Percentiles rank a stretch among this genome's conserved stretches.
Conservation (phyloP, 2,329 filamentous ascomycete species). For the Chalaropsis ovoidea region DNA sequence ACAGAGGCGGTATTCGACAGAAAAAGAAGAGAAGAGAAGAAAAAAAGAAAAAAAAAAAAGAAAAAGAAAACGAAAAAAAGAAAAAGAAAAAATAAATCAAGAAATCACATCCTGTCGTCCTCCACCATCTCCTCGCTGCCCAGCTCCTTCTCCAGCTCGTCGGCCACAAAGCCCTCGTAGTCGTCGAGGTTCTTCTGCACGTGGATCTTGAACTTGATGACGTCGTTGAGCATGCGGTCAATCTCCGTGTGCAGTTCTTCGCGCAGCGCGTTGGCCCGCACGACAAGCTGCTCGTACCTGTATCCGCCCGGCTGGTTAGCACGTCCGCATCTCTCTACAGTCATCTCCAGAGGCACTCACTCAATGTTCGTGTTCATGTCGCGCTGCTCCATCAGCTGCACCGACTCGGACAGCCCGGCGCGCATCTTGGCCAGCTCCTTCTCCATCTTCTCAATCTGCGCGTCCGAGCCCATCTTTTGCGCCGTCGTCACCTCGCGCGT, state of each 20-base stretch:
- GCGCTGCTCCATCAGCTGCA: slow-evolving; percentile 84
- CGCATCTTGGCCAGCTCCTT: slow-evolving; percentile 95
- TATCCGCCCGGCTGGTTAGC: not conserved
- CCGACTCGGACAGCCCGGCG: slow-evolving; percentile 67
- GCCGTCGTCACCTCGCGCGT: slow-evolving; percentile 78
- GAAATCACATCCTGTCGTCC: slow-evolving; percentile 36
- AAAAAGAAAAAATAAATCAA: not conserved
- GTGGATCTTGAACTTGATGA: slow-evolving; percentile 98
- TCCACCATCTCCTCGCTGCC: slow-evolving; percentile 49
- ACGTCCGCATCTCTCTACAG: too few species aligned
- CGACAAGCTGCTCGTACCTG: slow-evolving; percentile 84
- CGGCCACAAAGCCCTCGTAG: slow-evolving; percentile 85
- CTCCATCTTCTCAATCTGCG: slow-evolving; percentile 97
- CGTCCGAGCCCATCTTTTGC: slow-evolving; percentile 78
- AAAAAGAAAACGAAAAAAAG: not conserved
- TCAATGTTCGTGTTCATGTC: slow-evolving; percentile 97
- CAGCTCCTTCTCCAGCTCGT: slow-evolving; percentile 81
- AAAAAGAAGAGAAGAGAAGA: not conserved
- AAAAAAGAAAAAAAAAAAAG: not conserved
- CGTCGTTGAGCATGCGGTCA: slow-evolving; percentile 89
- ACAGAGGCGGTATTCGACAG: not conserved
- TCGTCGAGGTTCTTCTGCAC: slow-evolving; percentile 86
- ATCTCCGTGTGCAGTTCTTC: slow-evolving; percentile 97
- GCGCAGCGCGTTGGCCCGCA: slow-evolving; percentile 70
- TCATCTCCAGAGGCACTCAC: slow-evolving; percentile 41